Conservation (phyloP, 2,329 filamentous ascomycete species). For the Trematosphaeria pertusa region DNA sequence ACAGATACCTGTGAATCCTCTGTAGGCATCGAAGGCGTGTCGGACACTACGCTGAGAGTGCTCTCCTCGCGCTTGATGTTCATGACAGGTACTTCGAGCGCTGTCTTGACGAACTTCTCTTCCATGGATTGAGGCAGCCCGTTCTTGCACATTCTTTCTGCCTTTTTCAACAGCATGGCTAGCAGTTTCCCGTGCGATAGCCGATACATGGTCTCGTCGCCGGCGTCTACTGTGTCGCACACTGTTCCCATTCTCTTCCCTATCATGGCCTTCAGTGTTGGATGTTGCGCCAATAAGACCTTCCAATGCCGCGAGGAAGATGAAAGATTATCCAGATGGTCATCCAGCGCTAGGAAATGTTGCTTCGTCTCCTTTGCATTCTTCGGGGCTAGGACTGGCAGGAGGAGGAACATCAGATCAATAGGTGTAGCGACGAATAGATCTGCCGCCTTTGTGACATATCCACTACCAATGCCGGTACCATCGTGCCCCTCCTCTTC, state of each 20-base stretch:
- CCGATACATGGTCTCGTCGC: slow-evolving; percentile 85
- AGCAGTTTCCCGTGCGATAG: slow-evolving; percentile 76
- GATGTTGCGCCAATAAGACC: slow-evolving; percentile 59
- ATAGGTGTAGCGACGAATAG: slow-evolving; percentile 84
- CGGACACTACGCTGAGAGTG: slow-evolving; percentile 34
- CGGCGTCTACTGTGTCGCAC: slow-evolving; percentile 83
- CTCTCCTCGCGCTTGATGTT: slow-evolving; percentile 68
- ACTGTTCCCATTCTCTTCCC: slow-evolving; percentile 72
- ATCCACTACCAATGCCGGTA: slow-evolving; percentile 49
- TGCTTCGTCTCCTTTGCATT: slow-evolving; percentile 61
- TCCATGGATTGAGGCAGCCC: slow-evolving; percentile 83
- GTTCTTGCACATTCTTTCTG: slow-evolving; percentile 67
- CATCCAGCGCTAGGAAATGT: slow-evolving; percentile 73
- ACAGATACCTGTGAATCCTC: background rate
- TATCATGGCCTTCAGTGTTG: slow-evolving; percentile 53
- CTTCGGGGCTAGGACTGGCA: slow-evolving; percentile 70
- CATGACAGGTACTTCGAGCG: slow-evolving; percentile 77
- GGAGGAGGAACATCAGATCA: slow-evolving; percentile 82
- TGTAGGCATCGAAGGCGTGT: slow-evolving; percentile 18
- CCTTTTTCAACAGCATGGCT: slow-evolving; percentile 72
- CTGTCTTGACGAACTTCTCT: slow-evolving; percentile 78
- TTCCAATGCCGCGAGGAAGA: slow-evolving; percentile 64
- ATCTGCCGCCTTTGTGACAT: slow-evolving; percentile 71
- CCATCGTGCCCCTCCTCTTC: slow-evolving; percentile 7
- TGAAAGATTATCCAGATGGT: slow-evolving; percentile 71